Base-by-base conservation (phyloP, 1,284 basidiomycete species). In the Ustilago cynodontis region DNA sequence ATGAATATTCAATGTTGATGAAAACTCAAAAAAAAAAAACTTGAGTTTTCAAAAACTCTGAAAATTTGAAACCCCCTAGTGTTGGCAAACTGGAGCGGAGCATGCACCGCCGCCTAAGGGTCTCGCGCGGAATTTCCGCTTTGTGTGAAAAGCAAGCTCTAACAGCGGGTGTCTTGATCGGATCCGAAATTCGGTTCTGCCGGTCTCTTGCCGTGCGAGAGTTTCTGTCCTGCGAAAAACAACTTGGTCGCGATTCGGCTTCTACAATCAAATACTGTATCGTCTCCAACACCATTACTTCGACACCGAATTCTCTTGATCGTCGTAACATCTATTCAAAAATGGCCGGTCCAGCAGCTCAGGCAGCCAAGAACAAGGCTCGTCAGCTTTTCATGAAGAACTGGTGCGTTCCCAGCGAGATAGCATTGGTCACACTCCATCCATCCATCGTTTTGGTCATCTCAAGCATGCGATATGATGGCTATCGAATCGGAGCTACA, bases 381-480 rank as follows among this genome's bases (percentile, higher is more conserved):
- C 70, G 75, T 55, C 75, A 77, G 67, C 14, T 74, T 57, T 77
- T 81, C 56, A 71, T 77, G 74, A 81, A 81, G 79, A 79, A 81
- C 77, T 81, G 79, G 79, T 81, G 35, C 68, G 79, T 72, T 14
- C n/a, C n/a, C n/a, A n/a, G n/a, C n/a, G n/a, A n/a, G n/a, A n/a
- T n/a, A n/a, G n/a, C n/a, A n/a, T n/a, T n/a, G n/a, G n/a, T n/a
- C n/a, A n/a, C n/a, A n/a, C n/a, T n/a, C n/a, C 43, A 13, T 35
- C 52, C 31, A 14, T 20, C 20, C 31, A 11, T 33, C 31, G 31
- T 11, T 33, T 33, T 11, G 31, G n/a, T n/a, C n/a, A n/a, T 33
- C 11, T 33, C 39, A 41, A 41, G 39, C 39, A 4, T 41, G 8
- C 39, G 4, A 41, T 14, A 41, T 20, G n/a, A 41, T 6, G 8